A percentile compares a stretch with the other conserved stretches of the same genome.
phyloP scores from a whole-genome alignment of 371 early-diverging fungal genomes.

The Paraphysoderma sedebokerense region DNA sequence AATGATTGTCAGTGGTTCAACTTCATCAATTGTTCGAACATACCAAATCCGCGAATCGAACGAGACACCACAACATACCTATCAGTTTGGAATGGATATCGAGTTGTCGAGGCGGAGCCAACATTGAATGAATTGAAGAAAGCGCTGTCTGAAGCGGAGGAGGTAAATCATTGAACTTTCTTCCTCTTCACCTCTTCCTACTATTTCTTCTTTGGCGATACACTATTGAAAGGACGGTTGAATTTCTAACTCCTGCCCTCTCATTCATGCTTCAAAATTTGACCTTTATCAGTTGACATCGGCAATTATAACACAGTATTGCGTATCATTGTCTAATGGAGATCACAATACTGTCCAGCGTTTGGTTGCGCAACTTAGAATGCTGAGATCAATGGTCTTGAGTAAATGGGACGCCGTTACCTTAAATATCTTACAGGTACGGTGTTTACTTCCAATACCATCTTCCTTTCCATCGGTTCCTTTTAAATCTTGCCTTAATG shows the following conservation, averaged over 20 bases:
- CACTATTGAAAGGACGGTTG: too few relatives aligned
- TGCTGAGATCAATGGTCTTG: conserved; percentile 4
- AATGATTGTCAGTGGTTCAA: neutral
- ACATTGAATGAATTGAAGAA: conserved; percentile 9
- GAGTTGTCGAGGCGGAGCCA: conserved; percentile 11
- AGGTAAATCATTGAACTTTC: too few relatives aligned
- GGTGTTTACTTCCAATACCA: neutral
- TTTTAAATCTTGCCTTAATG: too few relatives aligned
- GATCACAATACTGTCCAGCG: too few relatives aligned
- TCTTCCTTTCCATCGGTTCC: conserved; percentile 1
- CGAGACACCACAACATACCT: conserved; percentile 24
- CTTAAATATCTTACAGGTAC: conserved; percentile 17
- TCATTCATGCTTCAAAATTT: too few relatives aligned
- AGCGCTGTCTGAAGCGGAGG: conserved; percentile 13
- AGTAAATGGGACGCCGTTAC: conserved; percentile 18
- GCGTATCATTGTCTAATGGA: too few relatives aligned
- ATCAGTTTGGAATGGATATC: conserved; percentile 13
- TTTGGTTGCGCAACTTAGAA: neutral
- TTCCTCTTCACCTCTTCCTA: too few relatives aligned
- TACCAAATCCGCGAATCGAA: conserved; percentile 22
- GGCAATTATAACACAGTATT: too few relatives aligned
- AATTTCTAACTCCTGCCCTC: too few relatives aligned
- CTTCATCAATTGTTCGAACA: neutral
- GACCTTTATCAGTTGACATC: too few relatives aligned
- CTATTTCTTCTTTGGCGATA: too few relatives aligned